phyloP scores from a whole-genome alignment of 768 basidiomycete genomes.

The Rhizopogon roseolus region DNA sequence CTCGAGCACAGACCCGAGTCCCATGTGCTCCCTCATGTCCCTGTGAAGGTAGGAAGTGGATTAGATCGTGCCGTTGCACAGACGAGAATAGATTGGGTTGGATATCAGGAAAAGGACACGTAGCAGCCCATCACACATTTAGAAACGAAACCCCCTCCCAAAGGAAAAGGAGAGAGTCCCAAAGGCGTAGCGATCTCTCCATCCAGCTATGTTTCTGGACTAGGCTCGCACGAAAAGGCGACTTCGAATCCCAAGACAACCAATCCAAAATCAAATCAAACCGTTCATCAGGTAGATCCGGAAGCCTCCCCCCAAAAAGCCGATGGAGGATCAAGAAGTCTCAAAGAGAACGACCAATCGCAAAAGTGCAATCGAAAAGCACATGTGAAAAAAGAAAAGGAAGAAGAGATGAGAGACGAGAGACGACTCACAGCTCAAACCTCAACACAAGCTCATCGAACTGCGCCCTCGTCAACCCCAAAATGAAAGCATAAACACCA shows the following conservation, averaged over 20 bases:
- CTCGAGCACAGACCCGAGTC: slow-evolving; percentile 38
- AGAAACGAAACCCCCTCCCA: background rate
- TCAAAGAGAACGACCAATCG: background rate
- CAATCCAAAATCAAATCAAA: too few species aligned
- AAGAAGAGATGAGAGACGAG: background rate
- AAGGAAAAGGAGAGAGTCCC: background rate
- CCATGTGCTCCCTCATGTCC: slow-evolving; percentile 62
- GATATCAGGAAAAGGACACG: background rate
- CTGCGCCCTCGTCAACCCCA: slow-evolving; percentile 51
- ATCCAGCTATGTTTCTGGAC: background rate
- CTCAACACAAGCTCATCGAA: slow-evolving; percentile 54
- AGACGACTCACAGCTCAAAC: slow-evolving; percentile 55
- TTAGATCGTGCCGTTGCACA: background rate
- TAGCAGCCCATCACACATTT: background rate
- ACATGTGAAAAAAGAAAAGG: background rate
- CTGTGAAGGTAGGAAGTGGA: slow-evolving; percentile 25
- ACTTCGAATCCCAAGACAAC: background rate
- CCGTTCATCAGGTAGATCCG: too few species aligned
- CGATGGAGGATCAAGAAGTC: background rate
- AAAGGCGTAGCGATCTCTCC: background rate
- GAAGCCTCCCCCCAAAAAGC: too few species aligned
- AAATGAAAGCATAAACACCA: slow-evolving; percentile 26
- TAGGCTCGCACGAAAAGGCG: background rate
- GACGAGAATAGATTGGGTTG: background rate
- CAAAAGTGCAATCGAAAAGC: background rate